phyloP scores from a whole-genome alignment of 139 green algal genomes.

The Ulvella scutata region DNA sequence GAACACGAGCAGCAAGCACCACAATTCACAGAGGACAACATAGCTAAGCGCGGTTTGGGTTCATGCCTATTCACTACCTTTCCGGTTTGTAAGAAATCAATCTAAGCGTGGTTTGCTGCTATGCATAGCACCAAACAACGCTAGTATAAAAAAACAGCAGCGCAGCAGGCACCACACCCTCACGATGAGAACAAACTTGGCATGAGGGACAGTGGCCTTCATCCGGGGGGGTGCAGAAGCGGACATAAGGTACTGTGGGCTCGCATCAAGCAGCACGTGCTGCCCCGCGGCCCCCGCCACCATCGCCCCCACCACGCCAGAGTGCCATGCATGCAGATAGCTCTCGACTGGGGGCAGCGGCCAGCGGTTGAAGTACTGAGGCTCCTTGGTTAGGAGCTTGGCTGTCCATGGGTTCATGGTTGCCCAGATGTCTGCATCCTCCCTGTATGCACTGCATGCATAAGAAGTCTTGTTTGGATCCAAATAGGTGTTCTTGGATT shows the following conservation, averaged over 20 bases:
- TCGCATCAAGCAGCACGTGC: background rate
- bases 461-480: background rate
- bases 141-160: no score
- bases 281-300: background rate
- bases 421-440: no score
- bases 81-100: no score
- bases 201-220: background rate
- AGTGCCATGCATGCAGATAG: constrained; percentile 4
- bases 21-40: no score
- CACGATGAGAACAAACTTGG: background rate
- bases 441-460: background rate
- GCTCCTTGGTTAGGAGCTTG: background rate
- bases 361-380: constrained; percentile 4
- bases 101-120: no score
- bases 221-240: background rate
- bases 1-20: no score
- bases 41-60: no score
- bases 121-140: no score
- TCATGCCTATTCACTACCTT: no score
- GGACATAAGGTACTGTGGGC: constrained; percentile 1
- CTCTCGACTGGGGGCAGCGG: background rate
- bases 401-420: no score
- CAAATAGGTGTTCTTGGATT: background rate
- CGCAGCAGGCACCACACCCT: no score
- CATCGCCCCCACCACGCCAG: background rate